Percentiles rank a stretch among this genome's conserved stretches.
phyloP scores from a whole-genome alignment of 2,329 filamentous ascomycete species.

The Coniochaeta sp. region DNA sequence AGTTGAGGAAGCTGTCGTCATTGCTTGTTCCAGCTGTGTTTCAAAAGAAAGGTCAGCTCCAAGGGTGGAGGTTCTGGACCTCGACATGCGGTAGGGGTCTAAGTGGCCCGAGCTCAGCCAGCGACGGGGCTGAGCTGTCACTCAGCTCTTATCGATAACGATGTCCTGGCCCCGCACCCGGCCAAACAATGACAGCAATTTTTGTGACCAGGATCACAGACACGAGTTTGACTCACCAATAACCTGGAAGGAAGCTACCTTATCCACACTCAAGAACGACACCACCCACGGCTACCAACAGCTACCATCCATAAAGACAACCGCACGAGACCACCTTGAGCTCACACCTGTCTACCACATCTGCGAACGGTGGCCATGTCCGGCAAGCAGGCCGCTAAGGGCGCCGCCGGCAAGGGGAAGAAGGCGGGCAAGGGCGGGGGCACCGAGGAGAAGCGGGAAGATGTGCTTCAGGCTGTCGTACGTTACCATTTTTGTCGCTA shows the following conservation, averaged over 20 bases:
- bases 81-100: too few species aligned
- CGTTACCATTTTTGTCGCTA: conserved; percentile 16
- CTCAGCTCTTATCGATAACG: neutral
- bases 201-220: neutral
- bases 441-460: conserved; percentile 49
- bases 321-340: neutral
- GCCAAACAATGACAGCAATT: conserved; percentile 1
- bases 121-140: too few species aligned
- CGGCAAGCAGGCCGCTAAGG: conserved; percentile 32
- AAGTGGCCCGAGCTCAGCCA: too few species aligned
- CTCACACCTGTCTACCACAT: neutral
- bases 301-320: neutral
- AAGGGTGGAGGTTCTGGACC: too few species aligned
- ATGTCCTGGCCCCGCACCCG: neutral
- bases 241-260: neutral
- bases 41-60: neutral
- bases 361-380: conserved; percentile 30
- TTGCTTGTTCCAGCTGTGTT: neutral
- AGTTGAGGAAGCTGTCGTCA: neutral
- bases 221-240: conserved; percentile 1
- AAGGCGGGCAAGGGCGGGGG: conserved; percentile 47
- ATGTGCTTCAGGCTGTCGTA: conserved; percentile 51
- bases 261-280: neutral
- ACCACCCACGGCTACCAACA: neutral
- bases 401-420: conserved; percentile 34